Evolutionary conservation across 768 basidiomycete species (phyloP).

Genomic region (Boletus coccyginus): DNA sequence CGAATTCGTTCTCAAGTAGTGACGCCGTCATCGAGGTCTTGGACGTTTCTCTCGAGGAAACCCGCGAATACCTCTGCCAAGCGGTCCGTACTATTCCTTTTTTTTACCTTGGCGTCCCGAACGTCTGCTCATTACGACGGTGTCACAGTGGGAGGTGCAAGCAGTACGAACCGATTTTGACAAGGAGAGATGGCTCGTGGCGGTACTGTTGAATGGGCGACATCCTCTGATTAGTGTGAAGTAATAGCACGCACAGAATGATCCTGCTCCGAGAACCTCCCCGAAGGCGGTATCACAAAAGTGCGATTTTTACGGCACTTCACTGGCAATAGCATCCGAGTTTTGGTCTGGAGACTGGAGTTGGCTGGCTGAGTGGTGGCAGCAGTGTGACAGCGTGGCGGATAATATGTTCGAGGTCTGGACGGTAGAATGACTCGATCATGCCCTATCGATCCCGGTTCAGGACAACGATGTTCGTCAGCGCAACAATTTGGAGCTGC

Average conservation of each 20-base stretch:
- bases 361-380: too few relatives aligned
- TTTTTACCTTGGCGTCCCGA: too few relatives aligned
- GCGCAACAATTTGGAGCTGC: not conserved
- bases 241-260: too few relatives aligned
- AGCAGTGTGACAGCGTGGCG: too few relatives aligned
- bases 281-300: too few relatives aligned
- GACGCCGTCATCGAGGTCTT: conserved; percentile 16
- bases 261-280: too few relatives aligned
- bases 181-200: conserved; percentile 23
- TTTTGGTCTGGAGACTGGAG: too few relatives aligned
- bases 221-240: too few relatives aligned
- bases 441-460: not conserved
- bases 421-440: not conserved
- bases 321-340: too few relatives aligned
- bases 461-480: not conserved
- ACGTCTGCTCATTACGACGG: not conserved
- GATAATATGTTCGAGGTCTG: not conserved
- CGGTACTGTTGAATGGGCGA: conserved; percentile 21
- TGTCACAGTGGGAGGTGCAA: conserved; percentile 18
- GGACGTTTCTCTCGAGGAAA: conserved; percentile 8
- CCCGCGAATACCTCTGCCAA: conserved; percentile 13
- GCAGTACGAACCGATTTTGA: conserved; percentile 19
- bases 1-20: conserved; percentile 4
- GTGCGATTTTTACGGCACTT: too few relatives aligned
- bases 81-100: conserved; percentile 8